phyloP scores from a whole-genome alignment of 345 rosid genomes.

The Populus euphratica region DNA sequence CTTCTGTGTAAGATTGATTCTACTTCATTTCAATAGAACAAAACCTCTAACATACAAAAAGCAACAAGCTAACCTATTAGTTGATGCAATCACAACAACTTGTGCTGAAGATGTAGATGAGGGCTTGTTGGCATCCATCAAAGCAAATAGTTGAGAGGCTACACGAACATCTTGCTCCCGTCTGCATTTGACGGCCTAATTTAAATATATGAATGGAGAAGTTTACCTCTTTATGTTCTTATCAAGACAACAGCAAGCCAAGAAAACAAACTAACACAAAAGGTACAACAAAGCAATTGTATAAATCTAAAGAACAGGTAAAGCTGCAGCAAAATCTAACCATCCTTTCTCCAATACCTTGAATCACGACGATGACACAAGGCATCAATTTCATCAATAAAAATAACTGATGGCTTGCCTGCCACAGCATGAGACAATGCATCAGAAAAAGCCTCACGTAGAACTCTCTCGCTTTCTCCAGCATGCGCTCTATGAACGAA shows the following conservation, averaged over 20 bases:
- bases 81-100: conserved; percentile 79
- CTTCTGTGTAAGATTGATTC: background rate
- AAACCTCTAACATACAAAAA: background rate
- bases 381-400: conserved; percentile 87
- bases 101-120: conserved; percentile 40
- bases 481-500: conserved; percentile 74
- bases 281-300: background rate
- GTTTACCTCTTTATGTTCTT: background rate
- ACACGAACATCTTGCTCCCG: conserved; percentile 74
- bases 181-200: conserved; percentile 44
- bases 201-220: background rate
- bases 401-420: conserved; percentile 73
- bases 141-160: conserved; percentile 63
- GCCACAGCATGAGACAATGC: conserved; percentile 59
- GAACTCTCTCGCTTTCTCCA: conserved; percentile 79
- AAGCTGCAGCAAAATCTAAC: background rate
- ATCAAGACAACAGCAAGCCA: background rate
- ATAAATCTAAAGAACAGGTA: background rate
- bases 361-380: conserved; percentile 79
- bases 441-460: conserved; percentile 74
- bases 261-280: background rate
- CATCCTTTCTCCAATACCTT: conserved; percentile 36
- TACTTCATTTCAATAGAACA: background rate
- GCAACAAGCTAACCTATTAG: conserved; percentile 61
- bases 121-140: conserved; percentile 75